Conservation (phyloP, 192 early-diverging fungal species). For the Backusella mclennaniae region DNA sequence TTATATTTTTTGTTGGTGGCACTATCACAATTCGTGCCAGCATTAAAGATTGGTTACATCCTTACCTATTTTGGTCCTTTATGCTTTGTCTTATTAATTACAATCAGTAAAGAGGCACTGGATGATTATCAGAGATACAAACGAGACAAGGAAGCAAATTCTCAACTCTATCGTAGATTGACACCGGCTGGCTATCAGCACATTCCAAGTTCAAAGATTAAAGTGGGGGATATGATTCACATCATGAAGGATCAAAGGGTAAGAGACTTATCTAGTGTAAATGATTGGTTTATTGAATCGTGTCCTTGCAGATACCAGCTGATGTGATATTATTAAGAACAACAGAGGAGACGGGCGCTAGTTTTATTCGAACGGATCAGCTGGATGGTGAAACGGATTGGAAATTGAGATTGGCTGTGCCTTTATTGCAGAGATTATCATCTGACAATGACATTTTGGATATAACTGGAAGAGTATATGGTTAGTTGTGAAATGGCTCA, state of each 20-base stretch:
- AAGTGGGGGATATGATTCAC: conserved; percentile 83
- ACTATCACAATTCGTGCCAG: conserved; percentile 89
- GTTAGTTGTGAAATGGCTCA: conserved; percentile 21
- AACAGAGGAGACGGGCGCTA: conserved; percentile 80
- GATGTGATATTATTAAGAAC: conserved; percentile 89
- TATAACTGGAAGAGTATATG: conserved; percentile 73
- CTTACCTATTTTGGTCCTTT: conserved; percentile 93
- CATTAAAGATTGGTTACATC: conserved; percentile 82
- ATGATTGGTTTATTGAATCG: no score
- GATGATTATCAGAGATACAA: conserved; percentile 85
- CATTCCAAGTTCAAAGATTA: conserved; percentile 80
- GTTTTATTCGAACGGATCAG: conserved; percentile 96
- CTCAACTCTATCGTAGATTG: conserved; percentile 73
- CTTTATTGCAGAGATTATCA: conserved; percentile 73
- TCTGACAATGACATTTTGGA: conserved; percentile 59
- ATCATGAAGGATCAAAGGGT: conserved; percentile 87
- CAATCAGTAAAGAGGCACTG: conserved; percentile 89
- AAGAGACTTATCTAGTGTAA: not conserved
- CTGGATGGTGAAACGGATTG: conserved; percentile 98
- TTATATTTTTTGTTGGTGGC: conserved; percentile 93
- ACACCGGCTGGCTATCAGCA: conserved; percentile 55
- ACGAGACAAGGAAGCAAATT: conserved; percentile 89
- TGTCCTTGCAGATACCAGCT: conserved; percentile 66
- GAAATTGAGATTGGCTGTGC: conserved; percentile 89
- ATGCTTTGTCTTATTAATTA: conserved; percentile 87